Conservation (phyloP, 306 rosid species). For the Gastrolobium villosum region DNA sequence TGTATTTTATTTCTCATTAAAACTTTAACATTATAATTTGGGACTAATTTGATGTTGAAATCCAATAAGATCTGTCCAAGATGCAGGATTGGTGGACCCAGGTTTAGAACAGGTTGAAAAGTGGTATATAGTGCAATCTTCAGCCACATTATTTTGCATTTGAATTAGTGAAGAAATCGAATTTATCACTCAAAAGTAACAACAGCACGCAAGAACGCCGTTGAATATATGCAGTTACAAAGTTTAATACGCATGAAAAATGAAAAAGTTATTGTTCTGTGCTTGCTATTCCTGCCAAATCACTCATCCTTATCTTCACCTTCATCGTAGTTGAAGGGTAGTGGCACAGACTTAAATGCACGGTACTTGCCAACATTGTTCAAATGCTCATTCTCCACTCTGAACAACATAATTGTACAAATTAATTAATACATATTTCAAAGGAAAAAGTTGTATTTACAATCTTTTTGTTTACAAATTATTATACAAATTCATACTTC, state of each 20-base stretch:
- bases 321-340: slow-evolving; percentile 79
- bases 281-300: not conserved
- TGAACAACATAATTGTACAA: not conserved
- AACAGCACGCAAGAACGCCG: too few relatives aligned
- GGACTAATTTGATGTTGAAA: not conserved
- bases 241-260: not conserved
- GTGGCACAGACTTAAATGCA: slow-evolving; percentile 81
- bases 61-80: not conserved
- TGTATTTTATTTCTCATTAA: too few relatives aligned
- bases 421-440: too few relatives aligned
- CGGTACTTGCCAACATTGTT: slow-evolving; percentile 85
- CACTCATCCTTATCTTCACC: slow-evolving; percentile 63
- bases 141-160: not conserved
- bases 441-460: too few relatives aligned
- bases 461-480: too few relatives aligned
- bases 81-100: too few relatives aligned
- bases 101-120: too few relatives aligned
- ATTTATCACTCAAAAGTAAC: not conserved
- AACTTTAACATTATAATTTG: too few relatives aligned
- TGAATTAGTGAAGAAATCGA: not conserved
- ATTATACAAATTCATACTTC: too few relatives aligned
- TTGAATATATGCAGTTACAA: not conserved
- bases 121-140: not conserved
- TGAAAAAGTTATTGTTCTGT: not conserved
- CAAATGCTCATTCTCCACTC: slow-evolving; percentile 86